Evolutionary conservation across 176 grass and related monocot species (phyloP).

Genomic region (Pontederia paniculata): DNA sequence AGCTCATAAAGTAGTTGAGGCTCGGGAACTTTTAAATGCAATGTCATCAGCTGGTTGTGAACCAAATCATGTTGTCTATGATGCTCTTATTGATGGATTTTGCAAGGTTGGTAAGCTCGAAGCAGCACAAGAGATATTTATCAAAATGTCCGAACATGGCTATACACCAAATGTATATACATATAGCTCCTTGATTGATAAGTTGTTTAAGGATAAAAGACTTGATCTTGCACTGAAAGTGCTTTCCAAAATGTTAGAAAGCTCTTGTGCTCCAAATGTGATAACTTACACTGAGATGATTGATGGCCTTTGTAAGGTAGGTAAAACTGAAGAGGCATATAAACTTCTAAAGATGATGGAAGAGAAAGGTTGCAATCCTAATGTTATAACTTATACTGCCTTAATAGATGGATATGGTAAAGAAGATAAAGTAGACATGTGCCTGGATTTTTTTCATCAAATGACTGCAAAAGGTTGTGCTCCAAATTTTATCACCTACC

Average conservation of each 20-base stretch:
- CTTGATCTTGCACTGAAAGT: conserved; percentile 93
- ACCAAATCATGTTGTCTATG: conserved; percentile 83
- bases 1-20: conserved; percentile 75
- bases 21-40: conserved; percentile 53
- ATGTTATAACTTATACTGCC: conserved; percentile 91
- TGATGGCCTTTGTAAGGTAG: conserved; percentile 75
- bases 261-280: conserved; percentile 78
- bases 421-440: conserved; percentile 46
- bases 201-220: conserved; percentile 81
- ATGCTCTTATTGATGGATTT: conserved; percentile 83
- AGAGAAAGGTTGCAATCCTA: conserved; percentile 75
- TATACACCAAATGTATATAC: conserved; percentile 80
- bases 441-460: conserved; percentile 71
- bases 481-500: conserved; percentile 86
- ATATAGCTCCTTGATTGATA: conserved; percentile 85
- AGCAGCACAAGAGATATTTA: conserved; percentile 77
- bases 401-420: conserved; percentile 89
- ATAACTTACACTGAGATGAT: conserved; percentile 95
- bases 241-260: conserved; percentile 81
- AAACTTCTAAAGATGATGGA: conserved; percentile 71
- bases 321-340: conserved; percentile 68
- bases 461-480: conserved; percentile 67
- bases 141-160: conserved; percentile 62
- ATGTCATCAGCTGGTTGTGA: conserved; percentile 62
- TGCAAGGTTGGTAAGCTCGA: conserved; percentile 80